Percentiles rank a stretch among this genome's conserved stretches.
phyloP scores from a whole-genome alignment of 1,139 yeast species.

The Magnusiomyces suaveolens region DNA sequence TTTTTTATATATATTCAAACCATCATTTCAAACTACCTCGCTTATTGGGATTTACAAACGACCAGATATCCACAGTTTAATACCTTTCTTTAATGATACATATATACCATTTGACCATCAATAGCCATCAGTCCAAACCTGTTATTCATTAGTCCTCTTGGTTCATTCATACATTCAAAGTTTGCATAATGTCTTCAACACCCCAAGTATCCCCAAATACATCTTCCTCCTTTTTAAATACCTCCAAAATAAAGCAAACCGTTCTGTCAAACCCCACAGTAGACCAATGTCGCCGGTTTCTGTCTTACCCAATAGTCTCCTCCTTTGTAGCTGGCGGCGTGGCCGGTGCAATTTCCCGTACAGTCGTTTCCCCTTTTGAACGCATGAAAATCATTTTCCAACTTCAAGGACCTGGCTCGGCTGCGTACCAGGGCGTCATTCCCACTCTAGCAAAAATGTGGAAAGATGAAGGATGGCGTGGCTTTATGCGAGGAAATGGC shows the following conservation, averaged over 20 bases:
- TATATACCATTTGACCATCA: too few relatives aligned
- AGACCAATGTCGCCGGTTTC: constrained; percentile 17
- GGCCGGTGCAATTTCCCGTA: constrained; percentile 89
- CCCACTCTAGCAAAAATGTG: constrained; percentile 72
- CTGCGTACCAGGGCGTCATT: constrained; percentile 56
- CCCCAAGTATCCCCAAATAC: not conserved
- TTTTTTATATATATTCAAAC: too few relatives aligned
- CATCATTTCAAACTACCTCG: too few relatives aligned
- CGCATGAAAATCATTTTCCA: constrained; percentile 87
- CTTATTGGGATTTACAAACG: too few relatives aligned
- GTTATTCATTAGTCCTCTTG: too few relatives aligned
- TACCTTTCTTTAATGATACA: too few relatives aligned
- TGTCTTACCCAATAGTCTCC: constrained; percentile 35
- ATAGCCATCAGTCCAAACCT: too few relatives aligned
- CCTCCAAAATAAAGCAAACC: not conserved
- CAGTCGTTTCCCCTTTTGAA: constrained; percentile 91
- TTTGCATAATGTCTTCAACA: not conserved
- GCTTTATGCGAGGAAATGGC: constrained; percentile 83
- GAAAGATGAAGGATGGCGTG: constrained; percentile 81
- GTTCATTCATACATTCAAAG: too few relatives aligned
- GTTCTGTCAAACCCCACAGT: constrained; percentile 11
- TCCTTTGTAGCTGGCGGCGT: constrained; percentile 68
- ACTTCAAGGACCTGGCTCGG: constrained; percentile 67
- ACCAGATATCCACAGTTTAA: too few relatives aligned
- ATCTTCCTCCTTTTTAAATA: not conserved